Percentiles rank a stretch among this genome's conserved stretches.
These are phyloP conservation scores for Seiridium cupressi DNA, from an alignment of 2,329 filamentous ascomycete species.

Conservation along the genomic window DNA sequence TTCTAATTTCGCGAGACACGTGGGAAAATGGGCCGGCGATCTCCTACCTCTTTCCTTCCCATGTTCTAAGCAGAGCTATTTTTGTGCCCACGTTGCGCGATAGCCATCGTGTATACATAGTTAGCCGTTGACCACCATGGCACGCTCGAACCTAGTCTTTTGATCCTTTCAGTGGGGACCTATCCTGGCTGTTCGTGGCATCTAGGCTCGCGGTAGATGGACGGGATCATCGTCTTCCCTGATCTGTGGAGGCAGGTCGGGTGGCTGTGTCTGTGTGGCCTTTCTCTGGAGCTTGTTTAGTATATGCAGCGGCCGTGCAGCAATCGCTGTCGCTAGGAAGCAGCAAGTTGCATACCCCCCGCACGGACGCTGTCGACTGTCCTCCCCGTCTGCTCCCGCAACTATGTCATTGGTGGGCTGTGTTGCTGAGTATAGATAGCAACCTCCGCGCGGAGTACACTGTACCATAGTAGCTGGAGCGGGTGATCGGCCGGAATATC, in stretches of 20 bases:
- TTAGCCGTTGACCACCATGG: not conserved
- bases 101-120: not conserved
- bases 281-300: not conserved
- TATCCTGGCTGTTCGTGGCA: not conserved
- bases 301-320: not conserved
- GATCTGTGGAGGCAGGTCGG: not conserved
- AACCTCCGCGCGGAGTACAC: not conserved
- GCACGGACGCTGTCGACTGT: not conserved
- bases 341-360: not conserved
- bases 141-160: not conserved
- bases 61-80: not conserved
- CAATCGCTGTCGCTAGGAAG: no score
- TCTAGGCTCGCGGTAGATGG: not conserved
- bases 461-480: not conserved
- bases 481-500: not conserved
- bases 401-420: not conserved
- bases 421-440: not conserved
- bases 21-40: constrained; percentile 4
- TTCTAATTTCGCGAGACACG: not conserved
- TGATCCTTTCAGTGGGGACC: not conserved
- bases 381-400: not conserved
- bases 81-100: constrained; percentile 1
- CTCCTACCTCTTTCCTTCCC: not conserved
- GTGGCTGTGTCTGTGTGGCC: not conserved
- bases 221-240: not conserved